These are phyloP conservation scores for Aspergillus melleus DNA, from an alignment of 2,329 filamentous ascomycete species.

Conservation along the genomic window DNA sequence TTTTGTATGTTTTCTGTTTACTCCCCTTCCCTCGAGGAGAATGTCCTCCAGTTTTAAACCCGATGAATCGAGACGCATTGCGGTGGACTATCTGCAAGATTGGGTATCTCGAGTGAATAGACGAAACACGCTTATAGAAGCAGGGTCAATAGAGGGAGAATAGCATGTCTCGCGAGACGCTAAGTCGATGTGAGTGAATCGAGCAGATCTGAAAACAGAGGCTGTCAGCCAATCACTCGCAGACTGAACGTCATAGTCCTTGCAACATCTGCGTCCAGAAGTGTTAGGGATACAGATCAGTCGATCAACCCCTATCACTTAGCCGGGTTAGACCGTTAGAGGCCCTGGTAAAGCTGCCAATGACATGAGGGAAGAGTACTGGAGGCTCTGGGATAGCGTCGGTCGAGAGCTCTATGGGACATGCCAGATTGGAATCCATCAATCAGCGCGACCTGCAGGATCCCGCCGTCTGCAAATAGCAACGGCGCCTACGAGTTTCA, in stretches of 20 bases:
- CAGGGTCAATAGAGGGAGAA: slow-evolving; percentile 10
- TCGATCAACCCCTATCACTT: not conserved
- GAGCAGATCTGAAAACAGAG: slow-evolving; percentile 4
- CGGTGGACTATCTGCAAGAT: not conserved
- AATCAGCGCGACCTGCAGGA: slow-evolving; percentile 4
- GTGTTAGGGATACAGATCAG: slow-evolving; percentile 8
- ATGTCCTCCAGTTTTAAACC: not conserved
- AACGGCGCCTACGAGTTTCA: slow-evolving; percentile 18
- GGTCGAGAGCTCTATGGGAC: not conserved
- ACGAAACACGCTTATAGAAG: slow-evolving; percentile 3
- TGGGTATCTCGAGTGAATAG: slow-evolving; percentile 10
- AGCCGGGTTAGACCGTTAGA: not conserved
- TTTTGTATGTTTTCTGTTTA: not conserved
- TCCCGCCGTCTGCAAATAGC: slow-evolving; percentile 18
- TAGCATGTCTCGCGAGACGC: slow-evolving; percentile 13
- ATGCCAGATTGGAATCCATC: not conserved
- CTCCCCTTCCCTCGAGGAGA: not conserved
- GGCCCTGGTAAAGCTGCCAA: not conserved
- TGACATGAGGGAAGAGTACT: not conserved
- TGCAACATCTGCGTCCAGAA: slow-evolving; percentile 3
- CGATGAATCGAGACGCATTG: not conserved
- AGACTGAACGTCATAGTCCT: not conserved
- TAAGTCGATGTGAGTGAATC: slow-evolving; percentile 5
- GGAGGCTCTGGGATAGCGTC: not conserved
- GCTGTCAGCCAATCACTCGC: slow-evolving; percentile 18